Percentiles rank a stretch among this genome's conserved stretches.
Evolutionary conservation across 371 early-diverging fungal genomes (phyloP).

Genomic region (Enterospora canceri): DNA sequence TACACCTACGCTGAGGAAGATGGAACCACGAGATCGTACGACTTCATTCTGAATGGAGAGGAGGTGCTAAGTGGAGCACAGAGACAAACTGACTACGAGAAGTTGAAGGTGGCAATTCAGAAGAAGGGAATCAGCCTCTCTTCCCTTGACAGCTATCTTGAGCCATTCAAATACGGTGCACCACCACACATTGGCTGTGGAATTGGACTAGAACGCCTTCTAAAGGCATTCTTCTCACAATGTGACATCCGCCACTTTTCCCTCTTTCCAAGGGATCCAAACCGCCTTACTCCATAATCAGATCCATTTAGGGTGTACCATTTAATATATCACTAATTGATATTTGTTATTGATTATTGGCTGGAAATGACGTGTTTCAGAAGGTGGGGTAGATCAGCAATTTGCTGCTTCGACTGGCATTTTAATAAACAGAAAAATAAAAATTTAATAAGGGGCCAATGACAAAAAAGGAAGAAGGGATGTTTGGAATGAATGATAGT

Average conservation of each 20-base stretch:
- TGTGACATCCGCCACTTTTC: conserved; percentile 86
- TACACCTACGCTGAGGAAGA: conserved; percentile 77
- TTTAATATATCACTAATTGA: not conserved
- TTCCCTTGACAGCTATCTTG: conserved; percentile 77
- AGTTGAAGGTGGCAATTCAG: conserved; percentile 68
- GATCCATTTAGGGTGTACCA: not conserved
- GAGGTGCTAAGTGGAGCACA: conserved; percentile 98
- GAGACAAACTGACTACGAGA: conserved; percentile 80
- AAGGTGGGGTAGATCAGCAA: too few species aligned
- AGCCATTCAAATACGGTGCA: conserved; percentile 91
- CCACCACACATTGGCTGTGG: conserved; percentile 99
- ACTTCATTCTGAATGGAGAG: conserved; percentile 97
- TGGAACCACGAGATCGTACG: conserved; percentile 86
- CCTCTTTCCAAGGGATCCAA: conserved; percentile 96
- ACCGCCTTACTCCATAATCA: conserved; percentile 76
- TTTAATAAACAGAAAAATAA: too few species aligned
- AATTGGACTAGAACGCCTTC: conserved; percentile 77
- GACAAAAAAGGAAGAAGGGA: too few species aligned
- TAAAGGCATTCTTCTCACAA: conserved; percentile 84
- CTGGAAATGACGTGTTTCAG: too few species aligned
- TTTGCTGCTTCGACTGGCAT: too few species aligned
- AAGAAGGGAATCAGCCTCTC: conserved; percentile 68
- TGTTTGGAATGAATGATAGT: not conserved
- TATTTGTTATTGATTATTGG: too few species aligned
- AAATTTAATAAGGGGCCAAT: too few species aligned